phyloP scores from a whole-genome alignment of 129 eudicot genomes.

The Solidago caesia region DNA sequence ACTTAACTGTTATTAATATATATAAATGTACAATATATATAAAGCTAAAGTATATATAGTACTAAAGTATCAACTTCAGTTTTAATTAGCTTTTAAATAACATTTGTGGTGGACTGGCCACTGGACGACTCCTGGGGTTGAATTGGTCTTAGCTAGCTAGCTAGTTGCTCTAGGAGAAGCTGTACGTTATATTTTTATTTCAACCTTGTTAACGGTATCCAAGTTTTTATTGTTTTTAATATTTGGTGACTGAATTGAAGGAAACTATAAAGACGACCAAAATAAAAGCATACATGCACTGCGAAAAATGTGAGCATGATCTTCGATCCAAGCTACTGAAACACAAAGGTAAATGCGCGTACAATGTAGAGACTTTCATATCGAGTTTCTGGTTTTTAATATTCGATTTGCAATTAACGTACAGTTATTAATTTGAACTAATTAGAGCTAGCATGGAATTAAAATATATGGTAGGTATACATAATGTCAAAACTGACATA shows the following conservation, averaged over 20 bases:
- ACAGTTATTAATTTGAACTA: not conserved
- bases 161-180: too few species aligned
- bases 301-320: constrained; percentile 76
- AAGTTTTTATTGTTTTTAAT: not conserved
- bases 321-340: constrained; percentile 49
- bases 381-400: not conserved
- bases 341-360: constrained; percentile 63
- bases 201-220: not conserved
- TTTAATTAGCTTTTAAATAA: too few species aligned
- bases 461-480: constrained; percentile 48
- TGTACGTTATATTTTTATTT: not conserved
- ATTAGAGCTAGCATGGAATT: not conserved
- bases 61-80: too few species aligned
- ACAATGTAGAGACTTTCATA: too few species aligned
- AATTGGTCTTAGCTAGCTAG: too few species aligned
- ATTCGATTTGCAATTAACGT: not conserved
- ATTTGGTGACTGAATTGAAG: constrained; percentile 30
- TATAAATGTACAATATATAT: too few species aligned
- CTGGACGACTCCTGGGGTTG: too few species aligned
- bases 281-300: constrained; percentile 68
- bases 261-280: constrained; percentile 53
- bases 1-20: too few species aligned
- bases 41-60: too few species aligned
- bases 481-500: constrained; percentile 66
- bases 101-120: too few species aligned